A percentile compares a stretch with the other conserved stretches of the same genome.
Conservation (phyloP, 352 stramenopile genomes). For the Pythium rhizo-oryzae region DNA sequence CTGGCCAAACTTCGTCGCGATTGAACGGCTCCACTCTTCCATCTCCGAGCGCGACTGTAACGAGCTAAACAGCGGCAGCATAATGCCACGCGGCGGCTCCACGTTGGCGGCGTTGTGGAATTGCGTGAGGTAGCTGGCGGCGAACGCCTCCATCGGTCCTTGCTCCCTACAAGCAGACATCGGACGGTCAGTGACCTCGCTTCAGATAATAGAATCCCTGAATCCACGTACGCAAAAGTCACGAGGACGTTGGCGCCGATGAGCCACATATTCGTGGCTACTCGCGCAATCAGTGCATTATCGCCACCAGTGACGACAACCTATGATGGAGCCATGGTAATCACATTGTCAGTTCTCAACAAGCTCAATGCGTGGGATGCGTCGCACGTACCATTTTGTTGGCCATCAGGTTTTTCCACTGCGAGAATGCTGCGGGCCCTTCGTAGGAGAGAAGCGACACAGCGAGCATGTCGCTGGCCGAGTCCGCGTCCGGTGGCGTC, state of each 20-base stretch:
- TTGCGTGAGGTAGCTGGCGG: slow-evolving; percentile 52
- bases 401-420: slow-evolving; percentile 45
- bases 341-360: not conserved
- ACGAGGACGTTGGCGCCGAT: slow-evolving; percentile 67
- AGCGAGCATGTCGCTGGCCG: slow-evolving; percentile 8
- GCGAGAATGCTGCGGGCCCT: slow-evolving; percentile 24
- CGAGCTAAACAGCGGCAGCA: slow-evolving; percentile 55
- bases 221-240: slow-evolving; percentile 54
- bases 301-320: slow-evolving; percentile 68
- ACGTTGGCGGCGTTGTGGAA: slow-evolving; percentile 43
- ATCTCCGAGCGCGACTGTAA: slow-evolving; percentile 55
- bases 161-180: slow-evolving; percentile 35
- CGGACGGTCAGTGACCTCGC: not conserved
- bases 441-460: slow-evolving; percentile 25
- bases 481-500: not conserved
- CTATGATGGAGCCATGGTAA: slow-evolving; percentile 26
- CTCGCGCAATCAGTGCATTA: slow-evolving; percentile 41
- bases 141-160: slow-evolving; percentile 52
- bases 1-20: slow-evolving; percentile 57
- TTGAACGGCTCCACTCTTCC: slow-evolving; percentile 57
- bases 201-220: too few species aligned
- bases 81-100: slow-evolving; percentile 49
- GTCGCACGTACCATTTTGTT: slow-evolving; percentile 57
- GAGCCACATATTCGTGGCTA: slow-evolving; percentile 69
- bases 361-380: not conserved